A percentile compares a stretch with the other conserved stretches of the same genome.
These are phyloP conservation scores for Colletotrichum caudatum DNA, from an alignment of 2,329 filamentous ascomycete genomes.

Conservation along the genomic window DNA sequence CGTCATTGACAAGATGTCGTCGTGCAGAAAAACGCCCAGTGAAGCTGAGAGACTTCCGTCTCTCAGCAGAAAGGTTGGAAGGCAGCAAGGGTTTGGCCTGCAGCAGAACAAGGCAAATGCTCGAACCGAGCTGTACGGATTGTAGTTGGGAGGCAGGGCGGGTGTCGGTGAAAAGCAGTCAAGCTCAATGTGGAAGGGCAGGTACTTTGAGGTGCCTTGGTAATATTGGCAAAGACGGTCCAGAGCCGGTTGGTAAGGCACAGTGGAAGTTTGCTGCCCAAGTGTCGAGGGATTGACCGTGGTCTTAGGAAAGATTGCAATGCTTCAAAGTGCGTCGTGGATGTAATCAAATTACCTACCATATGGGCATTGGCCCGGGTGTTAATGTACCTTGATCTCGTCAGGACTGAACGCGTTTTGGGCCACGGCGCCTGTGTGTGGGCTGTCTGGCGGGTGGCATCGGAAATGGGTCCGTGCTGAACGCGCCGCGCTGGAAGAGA, in stretches of 20 bases:
- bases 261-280: not conserved
- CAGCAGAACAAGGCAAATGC: not conserved
- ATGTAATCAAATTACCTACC: not conserved
- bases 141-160: not conserved
- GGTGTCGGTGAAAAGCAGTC: not conserved
- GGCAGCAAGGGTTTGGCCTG: not conserved
- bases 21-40: not conserved
- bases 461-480: not conserved
- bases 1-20: slow-evolving; percentile 24
- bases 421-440: slow-evolving; percentile 3
- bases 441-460: slow-evolving; percentile 14
- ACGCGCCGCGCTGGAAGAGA: not conserved
- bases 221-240: not conserved
- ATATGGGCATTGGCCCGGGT: slow-evolving; percentile 1
- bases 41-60: not conserved
- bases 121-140: not conserved
- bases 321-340: not conserved
- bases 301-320: not conserved
- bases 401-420: slow-evolving; percentile 13
- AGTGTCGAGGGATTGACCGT: not conserved
- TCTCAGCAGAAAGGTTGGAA: not conserved
- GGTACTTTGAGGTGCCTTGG: not conserved
- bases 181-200: not conserved
- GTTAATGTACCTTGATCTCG: slow-evolving; percentile 10
- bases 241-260: not conserved